These are phyloP conservation scores for Scheffersomyces spartinae DNA, from an alignment of 805 yeast genomes.

Conservation along the genomic window DNA sequence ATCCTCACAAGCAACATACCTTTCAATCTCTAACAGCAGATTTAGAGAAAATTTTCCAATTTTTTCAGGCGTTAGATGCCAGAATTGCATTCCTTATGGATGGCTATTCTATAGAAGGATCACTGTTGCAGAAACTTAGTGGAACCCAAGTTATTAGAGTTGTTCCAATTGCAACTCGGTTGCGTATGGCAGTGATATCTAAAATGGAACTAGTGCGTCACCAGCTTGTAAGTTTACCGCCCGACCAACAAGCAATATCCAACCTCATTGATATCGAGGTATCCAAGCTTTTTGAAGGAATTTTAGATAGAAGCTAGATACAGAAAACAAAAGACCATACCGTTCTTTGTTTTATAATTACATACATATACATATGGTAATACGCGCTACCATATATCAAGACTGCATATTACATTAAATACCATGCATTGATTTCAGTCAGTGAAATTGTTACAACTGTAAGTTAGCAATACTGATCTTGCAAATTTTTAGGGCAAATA, in stretches of 20 bases:
- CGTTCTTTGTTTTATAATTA: too few species aligned
- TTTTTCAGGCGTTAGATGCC: conserved; percentile 20
- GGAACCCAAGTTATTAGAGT: conserved; percentile 22
- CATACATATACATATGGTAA: too few species aligned
- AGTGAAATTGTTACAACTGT: too few species aligned
- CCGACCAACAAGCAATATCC: conserved; percentile 3
- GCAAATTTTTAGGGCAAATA: too few species aligned
- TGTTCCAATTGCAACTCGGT: conserved; percentile 18
- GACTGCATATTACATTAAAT: too few species aligned
- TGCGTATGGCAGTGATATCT: conserved; percentile 18
- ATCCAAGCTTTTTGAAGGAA: conserved; percentile 27
- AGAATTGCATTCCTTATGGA: conserved; percentile 20
- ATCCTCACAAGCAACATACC: too few species aligned
- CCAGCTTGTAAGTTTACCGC: conserved; percentile 3
- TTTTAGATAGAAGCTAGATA: conserved; percentile 16
- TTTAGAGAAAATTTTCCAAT: conserved; percentile 11
- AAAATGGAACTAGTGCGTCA: conserved; percentile 11
- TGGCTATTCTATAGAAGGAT: conserved; percentile 11
- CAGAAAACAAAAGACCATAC: too few species aligned
- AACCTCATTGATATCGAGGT: conserved; percentile 23
- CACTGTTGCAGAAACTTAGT: conserved; percentile 8
- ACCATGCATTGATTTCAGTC: too few species aligned
- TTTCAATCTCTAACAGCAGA: too few species aligned
- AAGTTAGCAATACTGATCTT: too few species aligned
- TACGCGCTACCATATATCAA: too few species aligned